These are phyloP conservation scores for Aphelidium insulamus DNA, from an alignment of 371 early-diverging fungal species.

Conservation along the genomic window DNA sequence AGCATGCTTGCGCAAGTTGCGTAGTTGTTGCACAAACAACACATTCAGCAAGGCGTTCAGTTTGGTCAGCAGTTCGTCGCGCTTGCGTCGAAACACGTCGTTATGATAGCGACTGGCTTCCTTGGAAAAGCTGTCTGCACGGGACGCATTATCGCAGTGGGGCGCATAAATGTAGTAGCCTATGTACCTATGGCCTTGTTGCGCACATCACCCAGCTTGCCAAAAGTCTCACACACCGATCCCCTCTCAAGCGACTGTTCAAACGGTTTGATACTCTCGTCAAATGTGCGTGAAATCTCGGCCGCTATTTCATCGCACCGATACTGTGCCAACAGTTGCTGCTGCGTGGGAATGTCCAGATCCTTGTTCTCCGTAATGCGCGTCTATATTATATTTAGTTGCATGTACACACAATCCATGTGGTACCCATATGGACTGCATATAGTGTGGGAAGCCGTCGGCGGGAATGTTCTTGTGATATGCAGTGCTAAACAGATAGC, in stretches of 20 bases:
- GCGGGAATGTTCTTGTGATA: conserved; percentile 85
- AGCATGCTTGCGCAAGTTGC: conserved; percentile 52
- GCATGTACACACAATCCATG: background rate
- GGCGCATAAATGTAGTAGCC: conserved; percentile 1
- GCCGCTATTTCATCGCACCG: conserved; percentile 93
- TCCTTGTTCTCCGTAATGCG: conserved; percentile 79
- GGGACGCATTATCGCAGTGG: background rate
- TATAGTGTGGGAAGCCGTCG: conserved; percentile 80
- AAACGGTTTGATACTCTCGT: conserved; percentile 28
- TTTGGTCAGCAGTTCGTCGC: conserved; percentile 45
- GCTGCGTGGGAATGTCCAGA: conserved; percentile 91
- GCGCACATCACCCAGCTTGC: conserved; percentile 31
- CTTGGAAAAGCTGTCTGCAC: conserved; percentile 43
- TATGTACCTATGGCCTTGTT: conserved; percentile 26
- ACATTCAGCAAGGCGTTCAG: conserved; percentile 52
- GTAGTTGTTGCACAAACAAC: conserved; percentile 58
- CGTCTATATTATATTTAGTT: conserved; percentile 1
- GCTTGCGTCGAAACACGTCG: conserved; percentile 71
- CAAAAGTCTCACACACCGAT: conserved; percentile 47
- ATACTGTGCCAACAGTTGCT: conserved; percentile 88
- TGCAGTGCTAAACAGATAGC: conserved; percentile 61
- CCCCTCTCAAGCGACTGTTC: conserved; percentile 48
- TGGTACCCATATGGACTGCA: conserved; percentile 62
- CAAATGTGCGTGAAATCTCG: conserved; percentile 29
- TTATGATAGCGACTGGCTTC: conserved; percentile 74